A percentile compares a stretch with the other conserved stretches of the same genome.
phyloP scores from a whole-genome alignment of 805 yeast species.

The Metschnikowia lochheadii region DNA sequence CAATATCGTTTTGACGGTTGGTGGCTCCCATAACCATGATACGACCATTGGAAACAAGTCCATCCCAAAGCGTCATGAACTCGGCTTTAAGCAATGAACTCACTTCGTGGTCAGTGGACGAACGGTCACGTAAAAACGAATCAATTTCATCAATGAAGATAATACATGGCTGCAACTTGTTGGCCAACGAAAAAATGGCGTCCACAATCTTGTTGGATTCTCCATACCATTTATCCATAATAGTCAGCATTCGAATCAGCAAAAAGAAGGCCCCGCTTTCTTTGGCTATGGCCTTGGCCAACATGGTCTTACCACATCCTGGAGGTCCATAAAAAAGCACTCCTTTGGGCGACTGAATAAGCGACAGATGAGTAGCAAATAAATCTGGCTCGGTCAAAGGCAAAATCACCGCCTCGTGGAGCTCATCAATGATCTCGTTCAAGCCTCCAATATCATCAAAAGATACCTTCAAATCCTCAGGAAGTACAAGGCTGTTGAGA shows the following conservation, averaged over 20 bases:
- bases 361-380: constrained; percentile 59
- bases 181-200: constrained; percentile 86
- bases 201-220: constrained; percentile 92
- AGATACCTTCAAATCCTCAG: constrained; percentile 72
- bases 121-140: constrained; percentile 84
- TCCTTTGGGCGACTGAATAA: constrained; percentile 91
- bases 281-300: constrained; percentile 90
- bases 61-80: constrained; percentile 98
- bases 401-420: constrained; percentile 81
- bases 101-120: constrained; percentile 86
- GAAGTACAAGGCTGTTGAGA: constrained; percentile 73
- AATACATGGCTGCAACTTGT: constrained; percentile 89
- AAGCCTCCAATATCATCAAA: constrained; percentile 90
- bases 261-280: constrained; percentile 91
- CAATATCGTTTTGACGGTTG: constrained; percentile 87
- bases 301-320: constrained; percentile 96
- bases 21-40: constrained; percentile 92
- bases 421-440: constrained; percentile 74
- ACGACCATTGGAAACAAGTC: constrained; percentile 71
- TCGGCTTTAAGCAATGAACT: constrained; percentile 93
- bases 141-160: constrained; percentile 95
- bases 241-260: constrained; percentile 85
- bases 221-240: constrained; percentile 98
- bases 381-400: constrained; percentile 76
- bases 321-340: constrained; percentile 93